A percentile compares a stretch with the other conserved stretches of the same genome.
Conservation (phyloP, 169 alveolate species). For the Amoebophrya sp. region DNA sequence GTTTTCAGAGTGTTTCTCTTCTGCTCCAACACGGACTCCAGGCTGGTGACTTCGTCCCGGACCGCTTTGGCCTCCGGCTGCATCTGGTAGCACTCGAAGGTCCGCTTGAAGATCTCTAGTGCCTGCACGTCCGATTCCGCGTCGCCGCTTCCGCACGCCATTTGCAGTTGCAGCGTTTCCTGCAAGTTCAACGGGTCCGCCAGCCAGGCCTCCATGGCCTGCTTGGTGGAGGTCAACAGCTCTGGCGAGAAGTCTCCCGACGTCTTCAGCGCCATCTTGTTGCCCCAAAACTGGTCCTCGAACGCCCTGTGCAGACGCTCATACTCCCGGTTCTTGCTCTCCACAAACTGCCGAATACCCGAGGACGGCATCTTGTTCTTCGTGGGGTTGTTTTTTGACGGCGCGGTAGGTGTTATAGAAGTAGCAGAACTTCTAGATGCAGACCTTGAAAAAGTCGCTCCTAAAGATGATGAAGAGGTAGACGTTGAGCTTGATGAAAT, state of each 20-base stretch:
- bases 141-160: background rate
- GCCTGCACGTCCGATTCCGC: background rate
- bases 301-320: background rate
- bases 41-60: background rate
- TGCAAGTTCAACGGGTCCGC: background rate
- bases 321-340: background rate
- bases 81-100: slow-evolving; percentile 8
- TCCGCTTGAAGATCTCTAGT: background rate
- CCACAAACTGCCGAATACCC: background rate
- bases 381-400: too few species aligned
- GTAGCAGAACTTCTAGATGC: too few species aligned
- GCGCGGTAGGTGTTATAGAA: too few species aligned
- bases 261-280: background rate
- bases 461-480: too few species aligned
- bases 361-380: too few species aligned
- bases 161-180: background rate
- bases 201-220: background rate
- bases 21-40: background rate
- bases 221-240: background rate
- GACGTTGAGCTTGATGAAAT: too few species aligned
- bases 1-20: background rate
- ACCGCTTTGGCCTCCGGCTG: background rate
- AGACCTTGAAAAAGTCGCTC: too few species aligned
- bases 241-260: background rate
- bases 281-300: slow-evolving; percentile 4